Evolutionary conservation across 139 green algal genomes (phyloP).

Genomic region (Spirogloea muscicola): DNA sequence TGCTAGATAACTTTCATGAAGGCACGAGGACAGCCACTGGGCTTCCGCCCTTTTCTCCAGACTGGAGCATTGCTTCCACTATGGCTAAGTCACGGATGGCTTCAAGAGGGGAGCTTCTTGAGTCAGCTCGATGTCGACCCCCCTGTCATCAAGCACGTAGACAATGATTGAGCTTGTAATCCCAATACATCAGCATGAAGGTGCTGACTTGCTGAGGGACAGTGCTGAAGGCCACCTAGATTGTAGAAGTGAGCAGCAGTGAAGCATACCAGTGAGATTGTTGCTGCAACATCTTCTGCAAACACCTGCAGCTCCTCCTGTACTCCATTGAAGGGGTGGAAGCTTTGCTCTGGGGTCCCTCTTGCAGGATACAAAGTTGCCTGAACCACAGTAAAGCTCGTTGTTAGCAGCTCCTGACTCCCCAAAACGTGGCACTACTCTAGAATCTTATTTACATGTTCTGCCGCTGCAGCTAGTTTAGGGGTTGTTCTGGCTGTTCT

Average conservation of each 20-base stretch:
- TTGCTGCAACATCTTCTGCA: background rate
- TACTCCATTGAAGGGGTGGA: conserved; percentile 12
- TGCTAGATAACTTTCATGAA: too few relatives aligned
- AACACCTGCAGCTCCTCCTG: conserved; percentile 14
- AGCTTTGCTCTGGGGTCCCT: background rate
- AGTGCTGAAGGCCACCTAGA: too few relatives aligned
- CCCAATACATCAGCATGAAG: too few relatives aligned
- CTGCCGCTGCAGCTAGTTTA: background rate
- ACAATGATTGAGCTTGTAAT: too few relatives aligned
- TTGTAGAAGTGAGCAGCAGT: background rate
- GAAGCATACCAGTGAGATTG: background rate
- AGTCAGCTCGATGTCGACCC: background rate
- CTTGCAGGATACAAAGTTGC: conserved; percentile 7
- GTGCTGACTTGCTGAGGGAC: too few relatives aligned
- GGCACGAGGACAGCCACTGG: too few relatives aligned
- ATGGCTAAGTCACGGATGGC: background rate
- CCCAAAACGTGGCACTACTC: too few relatives aligned
- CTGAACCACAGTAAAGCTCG: background rate
- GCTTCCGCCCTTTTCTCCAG: background rate
- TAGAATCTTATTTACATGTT: too few relatives aligned
- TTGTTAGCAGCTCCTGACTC: too few relatives aligned
- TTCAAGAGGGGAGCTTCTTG: background rate
- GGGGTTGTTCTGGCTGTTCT: too few relatives aligned
- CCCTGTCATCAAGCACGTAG: too few relatives aligned
- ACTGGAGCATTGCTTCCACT: background rate